Evolutionary conservation across 2,329 filamentous ascomycete genomes (phyloP), one percentile per base, ranked within the genome.

Genomic region (Didymella pomorum): DNA sequence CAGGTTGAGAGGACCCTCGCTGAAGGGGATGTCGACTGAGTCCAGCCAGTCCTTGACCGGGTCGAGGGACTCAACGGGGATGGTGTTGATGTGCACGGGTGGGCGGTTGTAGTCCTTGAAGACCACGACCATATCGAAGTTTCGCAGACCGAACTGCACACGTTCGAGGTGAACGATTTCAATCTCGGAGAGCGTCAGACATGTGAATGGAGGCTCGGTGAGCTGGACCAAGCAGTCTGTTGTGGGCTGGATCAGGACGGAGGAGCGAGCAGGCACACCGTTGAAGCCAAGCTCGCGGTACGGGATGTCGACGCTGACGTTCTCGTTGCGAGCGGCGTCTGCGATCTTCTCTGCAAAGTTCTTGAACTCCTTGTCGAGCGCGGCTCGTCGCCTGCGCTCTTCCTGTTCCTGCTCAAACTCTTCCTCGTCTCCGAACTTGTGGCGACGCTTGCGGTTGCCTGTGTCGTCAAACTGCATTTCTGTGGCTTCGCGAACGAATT

Each of bases 381-480:
- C 92, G n/a, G 91, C 90, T 67, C 95, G 86, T 57, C 94, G 89
- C 66, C 94, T 87, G 69, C 96, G 88, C 79, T 99, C 95, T 77
- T 99, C 95, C 77, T 99, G 95, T 76, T 99, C 95, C 41, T 94
- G 93, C 77, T 99, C 95, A 63, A 99, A 99, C 76, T 99, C 95
- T 73, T 99, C 95, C 76, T 99, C 96, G 64, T 99, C 95, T 42
- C 95, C 95, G 73, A 96, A 98, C 47, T 95, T 89, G 79, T 98
- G 96, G 80, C 97, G 97, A 66, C 95, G 91, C 81, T 97, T 97
- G 64, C 96, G 87, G 79, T 98, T 99, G 67, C 95, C 96, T 46
- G 95, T 99, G 80, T 99, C 95, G 72, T 99, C 95, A 69, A 99
- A 98, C 72, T 97, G 93, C 76, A 99, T 98, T 68, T 99, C 95